Conservation (phyloP, 2,329 filamentous ascomycete genomes). For the Leptographium galeiforme region DNA sequence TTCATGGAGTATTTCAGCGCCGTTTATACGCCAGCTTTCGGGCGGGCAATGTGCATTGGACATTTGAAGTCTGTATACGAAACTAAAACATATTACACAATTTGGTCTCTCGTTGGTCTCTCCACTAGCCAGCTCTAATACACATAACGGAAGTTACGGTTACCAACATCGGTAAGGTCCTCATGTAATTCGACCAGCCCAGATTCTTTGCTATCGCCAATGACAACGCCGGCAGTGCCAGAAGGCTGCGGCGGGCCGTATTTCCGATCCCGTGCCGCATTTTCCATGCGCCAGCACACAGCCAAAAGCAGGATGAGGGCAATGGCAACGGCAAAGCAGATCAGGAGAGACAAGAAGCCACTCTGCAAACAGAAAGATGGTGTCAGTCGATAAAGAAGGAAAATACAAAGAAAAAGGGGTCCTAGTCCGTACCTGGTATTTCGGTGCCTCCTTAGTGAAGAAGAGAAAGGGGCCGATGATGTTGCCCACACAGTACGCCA, state of each 20-base stretch:
- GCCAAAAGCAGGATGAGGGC: background rate
- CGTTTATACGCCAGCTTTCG: too few species aligned
- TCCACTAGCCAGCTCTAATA: background rate
- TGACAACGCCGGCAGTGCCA: background rate
- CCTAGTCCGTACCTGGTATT: constrained; percentile 14
- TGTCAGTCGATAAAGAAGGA: background rate
- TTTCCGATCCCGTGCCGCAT: background rate
- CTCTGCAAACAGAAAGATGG: background rate
- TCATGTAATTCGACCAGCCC: background rate
- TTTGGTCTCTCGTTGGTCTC: too few species aligned
- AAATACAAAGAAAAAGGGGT: background rate
- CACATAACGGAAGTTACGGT: background rate
- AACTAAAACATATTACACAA: too few species aligned
- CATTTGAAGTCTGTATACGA: too few species aligned
- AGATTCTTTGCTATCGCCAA: background rate
- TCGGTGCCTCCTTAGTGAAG: constrained; percentile 31
- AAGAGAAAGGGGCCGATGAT: constrained; percentile 52
- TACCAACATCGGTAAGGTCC: background rate
- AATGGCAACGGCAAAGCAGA: background rate
- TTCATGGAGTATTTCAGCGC: too few species aligned
- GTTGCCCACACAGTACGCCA: constrained; percentile 46
- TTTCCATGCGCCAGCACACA: background rate
- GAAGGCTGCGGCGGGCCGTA: background rate
- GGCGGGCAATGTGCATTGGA: too few species aligned
- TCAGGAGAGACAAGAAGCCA: background rate